Percentiles rank a stretch among this genome's conserved stretches.
These are phyloP conservation scores for Cystobasidium pallidum DNA, from an alignment of 1,284 basidiomycete species.

Conservation along the genomic window DNA sequence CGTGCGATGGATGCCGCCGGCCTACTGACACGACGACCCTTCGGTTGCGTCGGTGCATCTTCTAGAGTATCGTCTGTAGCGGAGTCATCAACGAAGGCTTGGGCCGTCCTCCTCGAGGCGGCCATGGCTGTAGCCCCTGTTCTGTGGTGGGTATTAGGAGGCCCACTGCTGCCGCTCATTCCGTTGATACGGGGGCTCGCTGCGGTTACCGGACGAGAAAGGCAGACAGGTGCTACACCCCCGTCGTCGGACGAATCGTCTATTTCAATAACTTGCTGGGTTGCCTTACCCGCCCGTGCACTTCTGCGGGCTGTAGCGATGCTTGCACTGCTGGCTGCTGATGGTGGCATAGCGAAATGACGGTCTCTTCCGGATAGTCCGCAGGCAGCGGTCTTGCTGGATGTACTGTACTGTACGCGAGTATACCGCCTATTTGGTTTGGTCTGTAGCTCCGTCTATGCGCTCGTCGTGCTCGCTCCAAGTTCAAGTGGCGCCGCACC, in stretches of 20 bases:
- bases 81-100: background rate
- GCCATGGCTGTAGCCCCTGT: background rate
- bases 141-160: background rate
- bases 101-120: background rate
- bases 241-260: conserved; percentile 13
- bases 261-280: conserved; percentile 15
- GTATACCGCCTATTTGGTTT: background rate
- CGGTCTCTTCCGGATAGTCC: background rate
- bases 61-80: conserved; percentile 5
- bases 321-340: background rate
- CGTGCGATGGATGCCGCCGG: background rate
- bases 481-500: background rate
- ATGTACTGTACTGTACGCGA: background rate
- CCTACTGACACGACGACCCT: background rate
- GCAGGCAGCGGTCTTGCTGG: background rate
- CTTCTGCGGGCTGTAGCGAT: background rate
- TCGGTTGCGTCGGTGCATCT: background rate
- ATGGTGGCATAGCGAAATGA: background rate
- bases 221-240: background rate
- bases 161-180: background rate
- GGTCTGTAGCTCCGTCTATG: no score
- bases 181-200: background rate
- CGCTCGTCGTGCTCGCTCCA: background rate
- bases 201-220: background rate
- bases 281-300: background rate